Percentiles rank a stretch among this genome's conserved stretches.
These are phyloP conservation scores for Chaetomium sp. DNA, from an alignment of 2,329 filamentous ascomycete genomes.

Conservation along the genomic window DNA sequence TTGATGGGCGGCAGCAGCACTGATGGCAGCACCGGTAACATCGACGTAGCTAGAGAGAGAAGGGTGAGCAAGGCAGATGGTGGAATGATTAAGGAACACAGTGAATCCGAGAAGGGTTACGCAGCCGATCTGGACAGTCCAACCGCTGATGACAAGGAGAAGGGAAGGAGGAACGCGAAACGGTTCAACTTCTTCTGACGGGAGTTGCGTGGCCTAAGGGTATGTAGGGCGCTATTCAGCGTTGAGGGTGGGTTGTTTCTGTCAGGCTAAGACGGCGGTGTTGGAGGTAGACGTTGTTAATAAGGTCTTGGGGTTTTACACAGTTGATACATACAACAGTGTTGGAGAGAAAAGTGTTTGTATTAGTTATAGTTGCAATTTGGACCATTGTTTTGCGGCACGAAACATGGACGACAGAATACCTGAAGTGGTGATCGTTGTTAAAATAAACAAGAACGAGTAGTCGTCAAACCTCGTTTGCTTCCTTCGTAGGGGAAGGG, in stretches of 20 bases:
- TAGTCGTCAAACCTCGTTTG: too few species aligned
- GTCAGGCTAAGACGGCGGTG: too few species aligned
- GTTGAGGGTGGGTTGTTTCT: not conserved
- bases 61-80: not conserved
- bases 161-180: not conserved
- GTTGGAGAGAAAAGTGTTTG: too few species aligned
- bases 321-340: too few species aligned
- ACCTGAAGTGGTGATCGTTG: too few species aligned
- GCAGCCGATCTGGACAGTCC: not conserved
- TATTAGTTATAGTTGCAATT: too few species aligned
- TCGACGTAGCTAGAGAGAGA: not conserved
- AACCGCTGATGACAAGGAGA: not conserved
- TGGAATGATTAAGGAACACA: not conserved
- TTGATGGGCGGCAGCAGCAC: not conserved
- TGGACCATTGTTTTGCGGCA: too few species aligned
- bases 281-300: too few species aligned
- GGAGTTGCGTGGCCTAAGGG: not conserved
- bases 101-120: not conserved
- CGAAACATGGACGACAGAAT: too few species aligned
- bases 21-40: not conserved
- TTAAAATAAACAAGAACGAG: too few species aligned
- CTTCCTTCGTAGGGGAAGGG: too few species aligned
- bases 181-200: constrained; percentile 8
- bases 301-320: too few species aligned
- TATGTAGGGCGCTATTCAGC: not conserved